Percentiles rank a stretch among this genome's conserved stretches.
Conservation (phyloP, 2,329 filamentous ascomycete species). For the Aureobasidium pullulans region DNA sequence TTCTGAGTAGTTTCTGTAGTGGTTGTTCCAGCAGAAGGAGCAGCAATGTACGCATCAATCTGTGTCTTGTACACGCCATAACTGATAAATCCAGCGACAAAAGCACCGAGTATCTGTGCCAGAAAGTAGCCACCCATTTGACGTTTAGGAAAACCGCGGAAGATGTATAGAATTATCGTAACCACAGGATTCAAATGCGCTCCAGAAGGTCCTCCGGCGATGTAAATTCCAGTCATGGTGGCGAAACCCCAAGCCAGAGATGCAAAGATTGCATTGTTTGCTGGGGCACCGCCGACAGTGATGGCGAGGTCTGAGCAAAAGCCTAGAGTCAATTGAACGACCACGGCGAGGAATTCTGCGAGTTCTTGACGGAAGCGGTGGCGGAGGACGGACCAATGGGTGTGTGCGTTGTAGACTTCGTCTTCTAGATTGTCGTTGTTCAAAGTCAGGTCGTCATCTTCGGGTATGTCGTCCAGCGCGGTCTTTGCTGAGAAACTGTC, state of each 20-base stretch:
- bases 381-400: slow-evolving; percentile 1
- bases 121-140: slow-evolving; percentile 45
- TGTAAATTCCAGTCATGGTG: slow-evolving; percentile 41
- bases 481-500: slow-evolving; percentile 6
- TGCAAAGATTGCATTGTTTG: slow-evolving; percentile 26
- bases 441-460: not conserved
- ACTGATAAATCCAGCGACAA: slow-evolving; percentile 41
- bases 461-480: not conserved
- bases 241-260: slow-evolving; percentile 39
- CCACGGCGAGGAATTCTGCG: slow-evolving; percentile 7
- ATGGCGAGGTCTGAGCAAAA: slow-evolving; percentile 1
- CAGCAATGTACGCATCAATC: slow-evolving; percentile 27
- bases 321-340: slow-evolving; percentile 10
- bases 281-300: not conserved
- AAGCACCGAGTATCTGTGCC: slow-evolving; percentile 47
- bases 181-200: slow-evolving; percentile 43
- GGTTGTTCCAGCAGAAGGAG: slow-evolving; percentile 26
- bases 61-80: slow-evolving; percentile 37
- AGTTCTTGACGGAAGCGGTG: slow-evolving; percentile 2
- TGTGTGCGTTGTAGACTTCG: slow-evolving; percentile 10
- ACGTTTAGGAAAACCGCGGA: slow-evolving; percentile 46
- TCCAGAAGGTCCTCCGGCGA: slow-evolving; percentile 35
- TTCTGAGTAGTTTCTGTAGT: slow-evolving; percentile 32
- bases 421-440: not conserved
- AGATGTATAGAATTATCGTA: slow-evolving; percentile 35